phyloP scores from a whole-genome alignment of 345 rosid genomes.

The Eutrema yunnanense region DNA sequence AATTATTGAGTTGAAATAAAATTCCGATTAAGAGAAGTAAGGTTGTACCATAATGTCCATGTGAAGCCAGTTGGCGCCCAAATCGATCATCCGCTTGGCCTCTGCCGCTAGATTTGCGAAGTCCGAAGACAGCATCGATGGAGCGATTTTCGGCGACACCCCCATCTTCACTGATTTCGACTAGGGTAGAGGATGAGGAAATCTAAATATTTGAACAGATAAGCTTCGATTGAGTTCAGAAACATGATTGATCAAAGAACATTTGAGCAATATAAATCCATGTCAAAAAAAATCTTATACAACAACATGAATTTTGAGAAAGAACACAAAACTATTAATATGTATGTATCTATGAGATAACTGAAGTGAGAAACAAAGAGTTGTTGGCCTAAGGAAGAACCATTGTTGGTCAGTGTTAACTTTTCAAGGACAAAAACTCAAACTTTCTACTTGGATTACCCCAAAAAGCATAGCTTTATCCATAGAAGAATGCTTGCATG shows the following conservation, averaged over 20 bases:
- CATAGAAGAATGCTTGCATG: background rate
- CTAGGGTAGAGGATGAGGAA: background rate
- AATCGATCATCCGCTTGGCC: constrained; percentile 72
- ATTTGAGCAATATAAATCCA: background rate
- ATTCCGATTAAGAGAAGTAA: background rate
- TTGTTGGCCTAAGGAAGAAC: background rate
- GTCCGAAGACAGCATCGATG: constrained; percentile 94
- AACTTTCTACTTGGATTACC: background rate
- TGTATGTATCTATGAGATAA: background rate
- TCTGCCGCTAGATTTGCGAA: constrained; percentile 84
- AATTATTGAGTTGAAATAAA: background rate
- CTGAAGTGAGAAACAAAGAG: background rate
- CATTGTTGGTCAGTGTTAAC: background rate
- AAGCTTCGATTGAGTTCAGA: background rate
- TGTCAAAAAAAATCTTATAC: background rate
- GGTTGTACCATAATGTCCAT: constrained; percentile 86
- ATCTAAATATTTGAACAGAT: background rate
- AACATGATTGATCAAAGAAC: background rate
- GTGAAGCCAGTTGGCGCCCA: constrained; percentile 97
- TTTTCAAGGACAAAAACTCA: background rate
- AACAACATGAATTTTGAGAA: too few species aligned
- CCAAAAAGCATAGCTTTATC: background rate
- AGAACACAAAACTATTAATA: too few species aligned
- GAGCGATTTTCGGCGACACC: constrained; percentile 66
- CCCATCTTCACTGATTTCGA: constrained; percentile 40